Base-by-base conservation (phyloP, 495 filamentous ascomycete genomes). In the Penicillium pulvis region DNA sequence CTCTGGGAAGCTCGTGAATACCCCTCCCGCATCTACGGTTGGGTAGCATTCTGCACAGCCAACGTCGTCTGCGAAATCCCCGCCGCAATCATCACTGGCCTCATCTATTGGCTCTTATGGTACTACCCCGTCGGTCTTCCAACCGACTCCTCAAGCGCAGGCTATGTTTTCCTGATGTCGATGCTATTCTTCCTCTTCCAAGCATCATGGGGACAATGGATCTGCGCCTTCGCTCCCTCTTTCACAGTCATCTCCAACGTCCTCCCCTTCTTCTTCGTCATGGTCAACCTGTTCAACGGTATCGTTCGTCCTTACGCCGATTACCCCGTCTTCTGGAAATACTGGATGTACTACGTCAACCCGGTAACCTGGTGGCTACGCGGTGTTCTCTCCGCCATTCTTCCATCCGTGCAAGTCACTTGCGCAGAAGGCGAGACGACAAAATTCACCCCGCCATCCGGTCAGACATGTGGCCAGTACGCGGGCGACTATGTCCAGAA, bases 131-230 rank as follows among this genome's bases (percentile, higher is more conserved):
- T 85, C 0, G 91, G 92, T 0, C 72, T 94, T 11, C 87, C 90
- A 0, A 77, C 73, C 0, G 83, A 88, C 55, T 79, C 81, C 9
- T 76, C 81, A 3, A 80, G 80, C 0, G 83, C 90, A 0, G 90
- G 93, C 44, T 95, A 95, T 68, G 86, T 90, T 45, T 96, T 89
- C 79, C 74, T 96, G 19, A 91, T 96, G 86, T 85, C 84, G 1
- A 74, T 95, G 64, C 80, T 94, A 0, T 93, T 93, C 75, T 90
- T 87, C 81, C 73, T 93, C 30, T 93, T 93, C 80, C 80, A 85
- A 60, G 80, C 83, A 6, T 85, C 81, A 57, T 92, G 89, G 88
- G 90, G 90, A 24, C 90, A 94, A 65, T 92, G 88, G 87, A 90
- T 93, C 61, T 88, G 86, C 65, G 87, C 90, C 5, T 90, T 91